A percentile compares a stretch with the other conserved stretches of the same genome.
Conservation (phyloP, 2,329 filamentous ascomycete genomes). For the Ceratocystis variospora region DNA sequence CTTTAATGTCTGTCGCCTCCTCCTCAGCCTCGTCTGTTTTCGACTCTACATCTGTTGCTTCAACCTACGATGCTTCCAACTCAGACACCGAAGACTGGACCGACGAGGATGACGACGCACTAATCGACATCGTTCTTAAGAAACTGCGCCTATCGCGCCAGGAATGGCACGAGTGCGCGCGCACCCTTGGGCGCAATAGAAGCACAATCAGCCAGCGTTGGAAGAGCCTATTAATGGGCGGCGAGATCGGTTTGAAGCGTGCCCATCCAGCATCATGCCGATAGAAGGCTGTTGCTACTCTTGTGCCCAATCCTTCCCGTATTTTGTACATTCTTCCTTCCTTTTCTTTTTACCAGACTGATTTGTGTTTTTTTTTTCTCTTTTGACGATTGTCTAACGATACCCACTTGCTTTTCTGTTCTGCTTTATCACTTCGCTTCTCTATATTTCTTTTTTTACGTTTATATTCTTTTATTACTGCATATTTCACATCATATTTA, state of each 20-base stretch:
- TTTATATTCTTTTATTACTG: background rate
- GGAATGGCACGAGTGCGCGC: constrained; percentile 55
- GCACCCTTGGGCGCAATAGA: constrained; percentile 47
- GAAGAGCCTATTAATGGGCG: constrained; percentile 47
- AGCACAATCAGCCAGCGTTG: constrained; percentile 44
- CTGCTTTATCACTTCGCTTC: constrained; percentile 3
- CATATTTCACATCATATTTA: constrained; percentile 2
- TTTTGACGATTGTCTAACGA: constrained; percentile 6
- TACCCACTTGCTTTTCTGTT: constrained; percentile 9
- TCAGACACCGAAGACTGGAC: constrained; percentile 42
- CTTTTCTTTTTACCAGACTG: background rate
- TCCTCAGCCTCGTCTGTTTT: constrained; percentile 27
- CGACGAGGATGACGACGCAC: constrained; percentile 47
- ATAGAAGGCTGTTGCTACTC: background rate
- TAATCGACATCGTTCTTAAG: constrained; percentile 54
- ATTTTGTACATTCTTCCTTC: background rate
- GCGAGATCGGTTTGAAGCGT: constrained; percentile 46
- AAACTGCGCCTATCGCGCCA: constrained; percentile 50
- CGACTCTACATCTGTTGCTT: constrained; percentile 20
- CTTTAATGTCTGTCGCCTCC: constrained; percentile 5
- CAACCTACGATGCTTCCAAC: constrained; percentile 27
- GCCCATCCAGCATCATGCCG: constrained; percentile 5
- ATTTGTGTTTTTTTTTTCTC: background rate
- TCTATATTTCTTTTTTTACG: background rate
- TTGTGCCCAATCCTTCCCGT: background rate